These are phyloP conservation scores for Exophiala bonariae DNA, from an alignment of 2,329 filamentous ascomycete genomes.

Conservation along the genomic window DNA sequence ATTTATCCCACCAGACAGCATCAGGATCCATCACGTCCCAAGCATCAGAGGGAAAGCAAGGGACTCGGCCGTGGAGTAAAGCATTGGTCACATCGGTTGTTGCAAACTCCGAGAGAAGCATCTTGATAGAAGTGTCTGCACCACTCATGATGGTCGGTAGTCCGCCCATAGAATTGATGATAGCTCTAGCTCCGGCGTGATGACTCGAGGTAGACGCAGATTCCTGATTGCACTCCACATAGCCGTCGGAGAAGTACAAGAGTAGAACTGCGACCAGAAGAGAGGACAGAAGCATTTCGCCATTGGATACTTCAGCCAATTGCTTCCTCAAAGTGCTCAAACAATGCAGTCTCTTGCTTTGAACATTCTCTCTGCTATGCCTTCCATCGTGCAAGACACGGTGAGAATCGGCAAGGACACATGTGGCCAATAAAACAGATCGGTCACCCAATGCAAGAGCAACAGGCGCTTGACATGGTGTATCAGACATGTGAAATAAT, in stretches of 20 bases:
- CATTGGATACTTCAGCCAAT: not conserved
- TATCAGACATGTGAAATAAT: not conserved
- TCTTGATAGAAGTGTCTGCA: constrained; percentile 1
- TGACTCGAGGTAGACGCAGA: constrained; percentile 1
- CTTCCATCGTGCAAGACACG: constrained; percentile 2
- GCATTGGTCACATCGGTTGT: not conserved
- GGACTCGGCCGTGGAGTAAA: not conserved
- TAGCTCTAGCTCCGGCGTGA: constrained; percentile 3
- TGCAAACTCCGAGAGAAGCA: constrained; percentile 2
- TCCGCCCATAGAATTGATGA: constrained; percentile 2
- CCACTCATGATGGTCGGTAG: constrained; percentile 1
- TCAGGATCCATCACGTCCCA: constrained; percentile 3
- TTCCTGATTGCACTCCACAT: constrained; percentile 1
- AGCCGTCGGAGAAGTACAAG: constrained; percentile 4
- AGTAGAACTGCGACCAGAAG: constrained; percentile 2
- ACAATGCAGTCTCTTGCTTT: constrained; percentile 2
- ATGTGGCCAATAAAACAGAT: constrained; percentile 1
- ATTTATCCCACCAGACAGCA: constrained; percentile 4
- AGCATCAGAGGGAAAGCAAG: not conserved
- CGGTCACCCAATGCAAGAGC: not conserved
- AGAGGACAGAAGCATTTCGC: constrained; percentile 1
- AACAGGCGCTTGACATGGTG: not conserved
- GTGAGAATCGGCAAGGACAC: constrained; percentile 3
- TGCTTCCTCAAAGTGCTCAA: not conserved
- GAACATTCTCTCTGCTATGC: constrained; percentile 1